Base-by-base conservation (phyloP, 2,329 filamentous ascomycete genomes). In the Aspergillus quadricinctus region DNA sequence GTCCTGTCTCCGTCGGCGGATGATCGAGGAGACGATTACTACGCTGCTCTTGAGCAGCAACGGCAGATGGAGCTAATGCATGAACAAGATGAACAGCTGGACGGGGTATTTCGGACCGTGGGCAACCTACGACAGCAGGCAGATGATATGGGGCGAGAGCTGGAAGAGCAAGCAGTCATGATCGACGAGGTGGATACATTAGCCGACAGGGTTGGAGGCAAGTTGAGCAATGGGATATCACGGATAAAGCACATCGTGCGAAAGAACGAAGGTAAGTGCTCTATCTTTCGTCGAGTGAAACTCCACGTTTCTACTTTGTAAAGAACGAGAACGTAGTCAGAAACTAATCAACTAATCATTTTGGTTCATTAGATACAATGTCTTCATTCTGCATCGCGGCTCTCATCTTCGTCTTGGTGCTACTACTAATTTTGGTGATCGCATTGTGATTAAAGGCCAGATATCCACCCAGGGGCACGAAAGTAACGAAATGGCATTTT, bases 91-190 rank as follows among this genome's bases (percentile, higher is more conserved):
- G 82, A 92, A 76, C 89, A 94, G 66, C 81, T 99, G 1, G 93
- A 97, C 70, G 90, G 89, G 17, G 93, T 99, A 49, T 96, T 95
- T 71, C 85, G 87, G 63, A 97, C 93, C 1, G 94, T 99, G 25
- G 93, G 92, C 2, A 97, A 92, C 70, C 76, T 99, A 69, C 81
- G 93, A 55, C 82, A 88, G 69, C 94, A 97, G 80, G 95, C 94
- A 1, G 88, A 95, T 74, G 90, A 92, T 65, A 99, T 99, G 93
- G 93, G 94, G 1, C 81, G 93, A 56, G 94, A 99, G 78, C 80
- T 99, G 48, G 95, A 97, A 75, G 94, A 99, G 77, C 94, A 99
- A 80, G 83, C 83, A 23, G 90, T 92, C 73, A 88, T 97, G 83
- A 80, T 99, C 56, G 87, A 94, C 61, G 87, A 89, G 52, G 88